Evolutionary conservation across 495 filamentous ascomycete genomes (phyloP), one percentile per base, ranked within the genome.

Genomic region (Neurospora sp.): DNA sequence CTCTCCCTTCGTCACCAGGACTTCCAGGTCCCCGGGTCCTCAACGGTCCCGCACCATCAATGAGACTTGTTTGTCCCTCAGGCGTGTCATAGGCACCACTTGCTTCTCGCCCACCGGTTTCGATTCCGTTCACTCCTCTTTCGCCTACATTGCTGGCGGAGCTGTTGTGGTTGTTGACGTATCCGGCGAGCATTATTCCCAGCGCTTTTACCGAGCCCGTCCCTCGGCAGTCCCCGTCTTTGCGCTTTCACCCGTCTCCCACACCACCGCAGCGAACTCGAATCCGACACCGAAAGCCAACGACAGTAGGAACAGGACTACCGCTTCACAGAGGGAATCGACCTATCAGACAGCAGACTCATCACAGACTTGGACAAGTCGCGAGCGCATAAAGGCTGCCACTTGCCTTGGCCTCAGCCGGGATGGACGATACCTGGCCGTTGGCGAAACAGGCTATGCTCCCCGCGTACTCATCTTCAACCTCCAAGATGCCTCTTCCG

Each of bases 371-470:
- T 93, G 92, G 92, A 93, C 92, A 8, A 94, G 93, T 39, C 88
- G 93, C 76, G 95, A 97, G 80, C 87, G 94, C 74, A 91, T 97
- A 78, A 97, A 97, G 82, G 93, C 95, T n/a, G 93, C 94, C 2
- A 97, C 94, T n/a, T 96, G 93, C 83, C 87, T 98, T 37, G 92
- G 92, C 23, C 90, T 99, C 72, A 98, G 94, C 81, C 91, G 90
- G 5, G 93, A 97, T 87, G 96, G 93, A 62, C 91, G 88, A 74
- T 93, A 93, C 79, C 87, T 99, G 49, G 96, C 96, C 37, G 91
- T 98, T 39, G 96, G 96, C 79, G 96, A 99, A 90, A 97, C 94
- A 37, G 96, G 96, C 70, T 97, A 98, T 82, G 93, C 91, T 74
- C 96, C 96, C 9, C 87, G 96, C 66, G 93, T 98, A 5, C 86